A percentile compares a stretch with the other conserved stretches of the same genome.
Evolutionary conservation across 768 basidiomycete genomes (phyloP).

Genomic region (Termitomyces sp.): DNA sequence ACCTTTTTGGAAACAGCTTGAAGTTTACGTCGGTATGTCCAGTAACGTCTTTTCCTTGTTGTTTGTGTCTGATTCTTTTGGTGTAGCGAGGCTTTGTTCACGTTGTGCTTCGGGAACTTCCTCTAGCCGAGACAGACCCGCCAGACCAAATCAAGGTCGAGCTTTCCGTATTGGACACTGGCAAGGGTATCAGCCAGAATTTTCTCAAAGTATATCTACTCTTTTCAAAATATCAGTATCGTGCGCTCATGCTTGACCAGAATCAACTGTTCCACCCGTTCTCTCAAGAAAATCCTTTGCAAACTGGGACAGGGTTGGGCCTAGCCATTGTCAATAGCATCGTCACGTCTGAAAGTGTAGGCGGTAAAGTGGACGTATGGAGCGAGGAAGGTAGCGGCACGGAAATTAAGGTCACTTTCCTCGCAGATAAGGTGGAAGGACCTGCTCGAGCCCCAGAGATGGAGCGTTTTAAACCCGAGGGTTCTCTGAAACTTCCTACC

Average conservation of each 20-base stretch:
- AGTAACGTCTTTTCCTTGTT: background rate
- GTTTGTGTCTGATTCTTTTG: background rate
- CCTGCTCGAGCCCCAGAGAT: slow-evolving; percentile 33
- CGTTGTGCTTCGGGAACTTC: slow-evolving; percentile 74
- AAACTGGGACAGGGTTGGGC: slow-evolving; percentile 90
- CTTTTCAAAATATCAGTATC: background rate
- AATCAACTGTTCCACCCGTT: slow-evolving; percentile 97
- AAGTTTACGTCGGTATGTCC: slow-evolving; percentile 83
- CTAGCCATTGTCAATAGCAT: slow-evolving; percentile 95
- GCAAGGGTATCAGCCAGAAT: slow-evolving; percentile 93
- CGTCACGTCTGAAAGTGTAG: slow-evolving; percentile 77
- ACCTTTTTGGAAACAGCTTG: slow-evolving; percentile 89
- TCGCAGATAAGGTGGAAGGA: slow-evolving; percentile 58
- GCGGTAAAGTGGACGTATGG: slow-evolving; percentile 92
- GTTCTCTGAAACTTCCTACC: slow-evolving; percentile 37
- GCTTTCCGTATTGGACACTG: slow-evolving; percentile 82
- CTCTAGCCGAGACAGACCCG: slow-evolving; percentile 47
- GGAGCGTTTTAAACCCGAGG: slow-evolving; percentile 43
- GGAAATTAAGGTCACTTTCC: slow-evolving; percentile 84
- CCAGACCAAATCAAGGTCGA: slow-evolving; percentile 72
- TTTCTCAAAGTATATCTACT: slow-evolving; percentile 69
- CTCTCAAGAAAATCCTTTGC: slow-evolving; percentile 93
- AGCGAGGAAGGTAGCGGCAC: slow-evolving; percentile 89
- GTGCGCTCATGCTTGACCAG: slow-evolving; percentile 29
- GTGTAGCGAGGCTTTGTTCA: slow-evolving; percentile 84